Base-by-base conservation (phyloP, 2,329 filamentous ascomycete genomes). In the Penicillium sclerotigenum region DNA sequence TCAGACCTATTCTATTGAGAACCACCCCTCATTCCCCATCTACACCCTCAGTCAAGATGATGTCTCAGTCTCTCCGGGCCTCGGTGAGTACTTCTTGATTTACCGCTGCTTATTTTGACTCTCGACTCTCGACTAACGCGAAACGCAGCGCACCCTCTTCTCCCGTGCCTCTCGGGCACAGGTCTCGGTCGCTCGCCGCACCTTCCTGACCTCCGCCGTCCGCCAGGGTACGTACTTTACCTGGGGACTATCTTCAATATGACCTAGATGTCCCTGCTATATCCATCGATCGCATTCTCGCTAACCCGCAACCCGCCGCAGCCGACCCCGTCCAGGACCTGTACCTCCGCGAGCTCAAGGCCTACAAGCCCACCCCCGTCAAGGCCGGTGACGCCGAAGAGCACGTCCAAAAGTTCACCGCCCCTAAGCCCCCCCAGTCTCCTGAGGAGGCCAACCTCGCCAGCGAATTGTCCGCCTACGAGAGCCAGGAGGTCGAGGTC, bases 311-410 rank as follows among this genome's bases (percentile, higher is more conserved):
- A 47, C 47, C 45, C 56, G n/a, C 51, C 63, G 36, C 73, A 97
- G 94, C 90, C 86, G 94, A 99, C 78, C 86, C 96, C 71, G 90
- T 99, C 70, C 94, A 97, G 80, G 93, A 97, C 76, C 85, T 99
- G 73, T 99, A 99, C 84, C 87, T 99, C 69, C 89, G 88, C 77
- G 92, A 97, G 80, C 87, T 99, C 74, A 94, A 93, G 81, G 85
- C 86, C 79, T 97, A 96, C 88, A 97, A 97, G 85, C 81, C 87
- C 63, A 81, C 89, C 55, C 81, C 86, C 66, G 75, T 93, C 80
- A 96, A 97, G 83, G 83, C 91, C 63, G 85, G 85, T 70, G 94
- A 97, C 73, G 82, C 92, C 73, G 88, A 93, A 68, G 92, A 90
- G 74, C 89, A 96, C 69, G 94, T 97, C 69, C 89, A 94, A 76